Conservation (phyloP, 768 basidiomycete species). For the Astraeus odoratus region DNA sequence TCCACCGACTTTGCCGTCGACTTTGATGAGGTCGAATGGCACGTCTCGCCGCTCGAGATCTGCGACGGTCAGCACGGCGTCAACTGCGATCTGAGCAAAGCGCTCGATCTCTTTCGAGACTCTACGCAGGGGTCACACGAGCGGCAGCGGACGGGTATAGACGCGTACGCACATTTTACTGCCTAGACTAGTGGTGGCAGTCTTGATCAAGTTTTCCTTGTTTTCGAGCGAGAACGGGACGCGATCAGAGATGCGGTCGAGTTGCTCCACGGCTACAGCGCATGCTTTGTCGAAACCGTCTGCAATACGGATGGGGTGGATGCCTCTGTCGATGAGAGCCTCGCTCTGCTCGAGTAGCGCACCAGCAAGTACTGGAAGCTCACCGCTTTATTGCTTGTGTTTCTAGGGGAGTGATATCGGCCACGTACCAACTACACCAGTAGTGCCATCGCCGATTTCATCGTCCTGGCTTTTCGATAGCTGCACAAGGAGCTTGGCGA, state of each 20-base stretch:
- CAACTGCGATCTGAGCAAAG: constrained; percentile 97
- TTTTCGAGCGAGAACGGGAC: constrained; percentile 79
- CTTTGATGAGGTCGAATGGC: constrained; percentile 97
- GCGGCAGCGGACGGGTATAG: not conserved
- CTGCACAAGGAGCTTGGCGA: constrained; percentile 95
- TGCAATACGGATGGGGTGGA: constrained; percentile 98
- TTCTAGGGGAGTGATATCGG: constrained; percentile 2
- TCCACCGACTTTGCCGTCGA: constrained; percentile 97
- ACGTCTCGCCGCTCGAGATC: constrained; percentile 94
- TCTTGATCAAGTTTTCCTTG: constrained; percentile 85
- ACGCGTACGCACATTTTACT: constrained; percentile 83
- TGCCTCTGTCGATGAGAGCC: constrained; percentile 94
- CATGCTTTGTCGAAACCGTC: constrained; percentile 98
- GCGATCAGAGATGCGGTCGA: constrained; percentile 85
- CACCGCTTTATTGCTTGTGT: constrained; percentile 2
- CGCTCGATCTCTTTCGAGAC: constrained; percentile 95
- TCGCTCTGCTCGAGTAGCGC: constrained; percentile 94
- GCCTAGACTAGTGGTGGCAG: constrained; percentile 92
- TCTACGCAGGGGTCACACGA: constrained; percentile 37
- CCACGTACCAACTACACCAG: constrained; percentile 92
- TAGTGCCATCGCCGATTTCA: constrained; percentile 99
- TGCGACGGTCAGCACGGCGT: constrained; percentile 91
- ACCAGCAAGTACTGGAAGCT: constrained; percentile 80
- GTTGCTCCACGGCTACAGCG: constrained; percentile 78
- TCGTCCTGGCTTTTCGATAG: constrained; percentile 98